Base-by-base conservation (phyloP, 805 yeast genomes). In the Sungouiozyma intestinalis region DNA sequence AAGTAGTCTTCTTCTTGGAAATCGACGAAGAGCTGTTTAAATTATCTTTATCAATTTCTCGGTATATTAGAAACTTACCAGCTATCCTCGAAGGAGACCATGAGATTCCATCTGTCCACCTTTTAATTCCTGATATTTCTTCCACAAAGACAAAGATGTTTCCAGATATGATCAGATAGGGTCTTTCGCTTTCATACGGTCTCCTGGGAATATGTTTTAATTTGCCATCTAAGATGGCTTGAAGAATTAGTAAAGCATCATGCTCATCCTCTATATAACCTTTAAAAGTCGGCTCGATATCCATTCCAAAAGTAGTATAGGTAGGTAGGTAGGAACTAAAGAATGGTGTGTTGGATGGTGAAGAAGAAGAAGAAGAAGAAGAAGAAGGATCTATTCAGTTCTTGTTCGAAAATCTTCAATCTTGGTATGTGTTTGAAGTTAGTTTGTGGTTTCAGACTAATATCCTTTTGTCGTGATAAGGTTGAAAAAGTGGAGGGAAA, bases 71-170 rank as follows among this genome's bases (percentile, higher is more conserved):
- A 52, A 88, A 88, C 45, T 92, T 70, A 4, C 95, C 95, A 20
- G 86, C 69, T 33, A 88, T 86, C 39, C 97, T 69, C 2, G 94
- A 81, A 0, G 97, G 95, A 2, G 88, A 78, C 97, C 97, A 88
- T 13, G 88, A 69, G 13, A 85, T 75, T n/a, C 96, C 95, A 55
- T 88, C 97, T 1, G 97, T 88, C 97, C 97, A 88, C 45, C 97
- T 70, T 57, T 83, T 84, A 46, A 88, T 87, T 2, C 90, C 87
- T 0, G 88, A 78, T 11, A 73, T 67, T 50, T 82, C 85, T 60
- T 88, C 95, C 38, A 81, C 74, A 55, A 88, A 87, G 1, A 90
- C 85, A 62, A 88, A 87, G 1, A 86, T 78, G 50, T 78, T 77
- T 0, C 96, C 96, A 8, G 86, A 78, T 42, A 69, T 65, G 29